Base-by-base conservation (phyloP, 345 rosid genomes). In the Citrus australasica region DNA sequence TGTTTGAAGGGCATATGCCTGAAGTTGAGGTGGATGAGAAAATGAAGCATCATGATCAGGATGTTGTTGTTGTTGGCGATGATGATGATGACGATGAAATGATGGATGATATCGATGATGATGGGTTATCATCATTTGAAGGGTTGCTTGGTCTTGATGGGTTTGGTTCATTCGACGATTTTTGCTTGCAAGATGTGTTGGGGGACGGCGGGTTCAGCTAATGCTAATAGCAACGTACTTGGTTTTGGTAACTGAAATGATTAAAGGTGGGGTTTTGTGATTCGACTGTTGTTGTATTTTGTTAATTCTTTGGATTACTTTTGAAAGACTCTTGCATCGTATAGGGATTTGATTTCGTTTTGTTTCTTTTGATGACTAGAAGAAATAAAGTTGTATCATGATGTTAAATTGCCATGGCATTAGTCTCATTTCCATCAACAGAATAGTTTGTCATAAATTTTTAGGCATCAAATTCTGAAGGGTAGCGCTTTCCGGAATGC, bases 1-100 rank as follows among this genome's bases (percentile, higher is more conserved):
- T 87, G 88, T 92, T 92, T 38, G 97, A 92, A 82, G 97, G 94
- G 21, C 97, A 92, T 69, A 87, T 90, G 94, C 97, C 97, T 0
- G 87, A 87, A 0, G 84, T 83, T 0, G 87, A 86, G 0, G 84
- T 82, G 30, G 73, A 21, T 3, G 83, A 46, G 51, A 85, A 69
- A 11, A 82, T 78, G 73, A 78, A 64, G 53, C 77, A 56, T 70
- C 73, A 7, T 24, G 79, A 80, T 35, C 40, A 32, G 8, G 38
- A 28, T 51, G 70, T 9, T 38, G 67, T 37, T 28, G 73, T 63
- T 71, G 81, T 70, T 62, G 83, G 63, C 66, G 82, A 77, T 8
- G 82, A 67, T 3, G 77, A 60, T 1, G 86, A 85, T 2, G 77
- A 65, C 0, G 76, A 19, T 21, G 69, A 62, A 21, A 32, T 28